These are phyloP conservation scores for Arthroderma sp. DNA, from an alignment of 2,329 filamentous ascomycete species.

Conservation along the genomic window DNA sequence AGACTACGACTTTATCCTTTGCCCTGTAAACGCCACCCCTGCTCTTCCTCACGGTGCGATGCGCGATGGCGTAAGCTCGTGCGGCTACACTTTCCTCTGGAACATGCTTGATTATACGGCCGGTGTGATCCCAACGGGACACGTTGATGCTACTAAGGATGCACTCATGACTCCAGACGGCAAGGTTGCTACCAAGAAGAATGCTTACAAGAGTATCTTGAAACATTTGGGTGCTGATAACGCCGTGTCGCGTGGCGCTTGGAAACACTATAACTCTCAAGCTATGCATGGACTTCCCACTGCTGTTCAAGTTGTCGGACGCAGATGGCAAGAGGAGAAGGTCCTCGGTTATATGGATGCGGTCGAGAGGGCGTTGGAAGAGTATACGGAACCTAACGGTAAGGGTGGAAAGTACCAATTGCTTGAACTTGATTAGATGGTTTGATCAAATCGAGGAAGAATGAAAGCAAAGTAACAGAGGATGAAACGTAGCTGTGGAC, in stretches of 20 bases:
- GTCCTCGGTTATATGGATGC: conserved; percentile 68
- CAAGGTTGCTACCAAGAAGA: conserved; percentile 32
- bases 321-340: conserved; percentile 74
- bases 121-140: conserved; percentile 72
- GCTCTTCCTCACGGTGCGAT: conserved; percentile 79
- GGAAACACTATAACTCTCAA: conserved; percentile 68
- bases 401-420: conserved; percentile 24
- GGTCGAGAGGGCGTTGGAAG: conserved; percentile 60
- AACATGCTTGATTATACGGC: conserved; percentile 82
- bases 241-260: conserved; percentile 67
- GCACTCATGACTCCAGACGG: conserved; percentile 42
- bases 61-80: conserved; percentile 71
- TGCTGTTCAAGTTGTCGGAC: conserved; percentile 69
- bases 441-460: neutral
- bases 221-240: conserved; percentile 45
- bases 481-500: no score
- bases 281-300: conserved; percentile 83
- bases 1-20: conserved; percentile 66
- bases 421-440: conserved; percentile 23
- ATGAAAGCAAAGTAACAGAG: no score
- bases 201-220: conserved; percentile 21
- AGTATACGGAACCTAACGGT: conserved; percentile 22
- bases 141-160: conserved; percentile 60
- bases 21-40: conserved; percentile 79
- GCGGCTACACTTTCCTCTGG: conserved; percentile 88